Conservation (phyloP, 2,329 filamentous ascomycete species). For the Incumbomyces lentus region DNA sequence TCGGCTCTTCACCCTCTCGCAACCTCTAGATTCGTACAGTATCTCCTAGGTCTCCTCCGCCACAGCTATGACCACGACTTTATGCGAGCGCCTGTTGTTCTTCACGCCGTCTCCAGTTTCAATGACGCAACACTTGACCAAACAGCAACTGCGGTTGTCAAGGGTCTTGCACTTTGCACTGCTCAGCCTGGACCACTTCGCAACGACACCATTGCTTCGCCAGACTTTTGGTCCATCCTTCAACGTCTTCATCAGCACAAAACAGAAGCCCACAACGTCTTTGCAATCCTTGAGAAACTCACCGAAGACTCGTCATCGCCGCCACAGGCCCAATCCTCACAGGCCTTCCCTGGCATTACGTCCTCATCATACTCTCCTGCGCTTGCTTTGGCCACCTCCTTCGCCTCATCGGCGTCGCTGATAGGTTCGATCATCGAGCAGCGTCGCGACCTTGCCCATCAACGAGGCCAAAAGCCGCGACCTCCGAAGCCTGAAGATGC, state of each 20-base stretch:
- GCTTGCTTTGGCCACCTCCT: constrained; percentile 74
- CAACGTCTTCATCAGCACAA: constrained; percentile 60
- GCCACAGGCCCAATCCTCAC: constrained; percentile 22
- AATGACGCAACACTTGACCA: constrained; percentile 66
- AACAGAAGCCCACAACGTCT: constrained; percentile 66
- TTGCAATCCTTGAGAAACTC: constrained; percentile 55
- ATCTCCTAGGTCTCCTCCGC: constrained; percentile 70
- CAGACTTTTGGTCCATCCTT: constrained; percentile 92
- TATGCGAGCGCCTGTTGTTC: constrained; percentile 78
- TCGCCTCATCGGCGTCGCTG: constrained; percentile 71
- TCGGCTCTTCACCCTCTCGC: constrained; percentile 71
- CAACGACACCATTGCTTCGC: constrained; percentile 89
- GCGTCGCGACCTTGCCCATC: constrained; percentile 18
- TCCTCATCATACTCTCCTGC: constrained; percentile 93
- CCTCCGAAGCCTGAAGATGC: constrained; percentile 45
- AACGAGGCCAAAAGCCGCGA: constrained; percentile 17
- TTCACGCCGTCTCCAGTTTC: constrained; percentile 85
- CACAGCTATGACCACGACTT: constrained; percentile 84
- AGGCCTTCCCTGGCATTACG: constrained; percentile 48
- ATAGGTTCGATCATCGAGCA: constrained; percentile 18
- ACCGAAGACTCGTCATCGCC: constrained; percentile 1
- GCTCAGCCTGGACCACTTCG: constrained; percentile 65
- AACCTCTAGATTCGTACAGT: constrained; percentile 74
- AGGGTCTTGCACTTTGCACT: constrained; percentile 71
- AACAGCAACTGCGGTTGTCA: constrained; percentile 63